Evolutionary conservation across 192 early-diverging fungal genomes (phyloP).

Genomic region (Mortierella antarctica): DNA sequence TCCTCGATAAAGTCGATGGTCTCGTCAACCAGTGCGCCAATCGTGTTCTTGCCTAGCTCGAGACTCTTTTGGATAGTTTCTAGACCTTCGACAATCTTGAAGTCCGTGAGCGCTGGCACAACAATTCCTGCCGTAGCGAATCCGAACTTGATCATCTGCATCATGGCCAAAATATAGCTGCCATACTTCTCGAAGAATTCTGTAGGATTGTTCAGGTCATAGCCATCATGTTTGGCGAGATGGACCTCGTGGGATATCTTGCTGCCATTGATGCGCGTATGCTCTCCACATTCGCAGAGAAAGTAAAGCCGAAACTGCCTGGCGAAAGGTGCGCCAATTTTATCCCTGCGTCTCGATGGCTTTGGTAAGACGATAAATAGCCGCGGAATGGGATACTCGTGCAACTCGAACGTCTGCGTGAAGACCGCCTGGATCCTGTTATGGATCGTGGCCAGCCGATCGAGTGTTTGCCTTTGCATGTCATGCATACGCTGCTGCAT

Average conservation of each 20-base stretch:
- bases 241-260: conserved; percentile 7
- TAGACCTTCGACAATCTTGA: too few relatives aligned
- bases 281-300: conserved; percentile 34
- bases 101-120: conserved; percentile 4
- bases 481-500: conserved; percentile 7
- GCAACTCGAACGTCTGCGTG: conserved; percentile 15
- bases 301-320: conserved; percentile 27
- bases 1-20: background rate
- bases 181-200: conserved; percentile 35
- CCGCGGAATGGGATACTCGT: conserved; percentile 12
- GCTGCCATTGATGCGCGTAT: background rate
- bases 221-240: conserved; percentile 31
- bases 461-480: conserved; percentile 2
- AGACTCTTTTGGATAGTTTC: background rate
- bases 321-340: background rate
- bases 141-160: conserved; percentile 29
- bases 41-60: background rate
- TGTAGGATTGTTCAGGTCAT: conserved; percentile 10
- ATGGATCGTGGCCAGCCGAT: background rate
- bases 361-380: conserved; percentile 10
- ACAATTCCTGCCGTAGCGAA: conserved; percentile 3
- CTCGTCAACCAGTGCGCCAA: background rate
- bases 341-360: background rate
- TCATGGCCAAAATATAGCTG: background rate
- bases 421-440: background rate